These are phyloP conservation scores for Taiwanofungus camphoratus DNA, from an alignment of 1,284 basidiomycete genomes.

Conservation along the genomic window DNA sequence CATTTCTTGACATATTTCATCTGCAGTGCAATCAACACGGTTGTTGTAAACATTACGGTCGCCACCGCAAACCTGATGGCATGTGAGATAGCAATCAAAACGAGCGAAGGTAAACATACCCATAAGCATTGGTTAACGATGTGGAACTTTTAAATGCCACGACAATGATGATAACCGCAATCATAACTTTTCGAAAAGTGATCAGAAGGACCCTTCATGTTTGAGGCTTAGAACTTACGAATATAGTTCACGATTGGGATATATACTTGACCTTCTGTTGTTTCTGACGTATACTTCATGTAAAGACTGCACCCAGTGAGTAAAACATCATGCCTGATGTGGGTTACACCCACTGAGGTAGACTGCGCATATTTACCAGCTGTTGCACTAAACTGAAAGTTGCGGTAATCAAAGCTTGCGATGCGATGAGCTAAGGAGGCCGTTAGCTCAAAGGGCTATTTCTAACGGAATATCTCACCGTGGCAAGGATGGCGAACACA, in stretches of 20 bases:
- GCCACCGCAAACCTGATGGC: slow-evolving; percentile 49
- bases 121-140: slow-evolving; percentile 47
- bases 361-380: slow-evolving; percentile 51
- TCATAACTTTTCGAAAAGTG: slow-evolving; percentile 33
- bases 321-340: neutral
- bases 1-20: slow-evolving; percentile 51
- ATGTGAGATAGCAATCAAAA: neutral
- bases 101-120: slow-evolving; percentile 20
- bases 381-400: slow-evolving; percentile 63
- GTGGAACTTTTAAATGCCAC: slow-evolving; percentile 50
- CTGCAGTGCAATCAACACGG: slow-evolving; percentile 50
- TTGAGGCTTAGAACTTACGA: slow-evolving; percentile 20
- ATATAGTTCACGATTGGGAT: slow-evolving; percentile 56
- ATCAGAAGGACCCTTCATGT: neutral
- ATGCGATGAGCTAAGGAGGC: slow-evolving; percentile 42
- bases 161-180: slow-evolving; percentile 50
- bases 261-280: slow-evolving; percentile 59
- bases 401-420: slow-evolving; percentile 66
- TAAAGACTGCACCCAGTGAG: slow-evolving; percentile 29
- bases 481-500: slow-evolving; percentile 56
- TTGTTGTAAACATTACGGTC: slow-evolving; percentile 60
- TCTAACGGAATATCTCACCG: slow-evolving; percentile 33
- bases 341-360: slow-evolving; percentile 38
- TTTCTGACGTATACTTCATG: slow-evolving; percentile 56
- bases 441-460: neutral